These are phyloP conservation scores for Fraxinus greggii DNA, from an alignment of 305 asterid genomes.

Conservation along the genomic window DNA sequence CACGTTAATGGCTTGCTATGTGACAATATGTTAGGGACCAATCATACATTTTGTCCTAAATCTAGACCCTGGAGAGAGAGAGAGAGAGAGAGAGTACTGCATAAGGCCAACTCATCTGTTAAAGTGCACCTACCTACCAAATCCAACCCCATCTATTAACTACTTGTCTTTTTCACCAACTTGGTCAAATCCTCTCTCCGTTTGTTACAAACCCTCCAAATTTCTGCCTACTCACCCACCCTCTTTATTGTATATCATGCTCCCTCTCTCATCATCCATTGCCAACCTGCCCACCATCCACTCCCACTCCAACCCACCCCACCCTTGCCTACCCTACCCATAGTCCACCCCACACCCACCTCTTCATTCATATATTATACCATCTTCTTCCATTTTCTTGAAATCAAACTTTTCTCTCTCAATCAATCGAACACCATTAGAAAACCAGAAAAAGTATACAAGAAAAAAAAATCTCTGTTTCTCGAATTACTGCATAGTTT, in stretches of 20 bases:
- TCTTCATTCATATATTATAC: background rate
- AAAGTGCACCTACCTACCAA: conserved; percentile 71
- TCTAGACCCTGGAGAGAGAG: background rate
- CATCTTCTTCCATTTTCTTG: background rate
- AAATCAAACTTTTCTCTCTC: background rate
- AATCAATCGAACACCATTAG: background rate
- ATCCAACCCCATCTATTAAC: conserved; percentile 63
- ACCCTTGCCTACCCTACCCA: background rate
- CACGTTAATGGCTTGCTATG: background rate
- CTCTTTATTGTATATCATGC: background rate
- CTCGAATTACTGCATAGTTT: background rate
- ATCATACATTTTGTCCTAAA: background rate
- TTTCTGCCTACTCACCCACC: conserved; percentile 30
- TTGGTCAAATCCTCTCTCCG: conserved; percentile 40
- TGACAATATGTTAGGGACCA: background rate
- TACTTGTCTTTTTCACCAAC: conserved; percentile 56
- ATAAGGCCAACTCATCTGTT: conserved; percentile 51
- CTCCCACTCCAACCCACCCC: background rate
- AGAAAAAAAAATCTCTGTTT: background rate
- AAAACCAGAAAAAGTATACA: background rate
- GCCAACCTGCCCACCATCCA: conserved; percentile 12
- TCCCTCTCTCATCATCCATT: conserved; percentile 14
- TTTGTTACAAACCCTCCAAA: conserved; percentile 26
- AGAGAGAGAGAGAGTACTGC: conserved; percentile 26
- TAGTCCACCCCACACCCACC: background rate